Evolutionary conservation across 345 rosid genomes (phyloP), one percentile per base, ranked within the genome.

Genomic region (Reutealis trisperma): DNA sequence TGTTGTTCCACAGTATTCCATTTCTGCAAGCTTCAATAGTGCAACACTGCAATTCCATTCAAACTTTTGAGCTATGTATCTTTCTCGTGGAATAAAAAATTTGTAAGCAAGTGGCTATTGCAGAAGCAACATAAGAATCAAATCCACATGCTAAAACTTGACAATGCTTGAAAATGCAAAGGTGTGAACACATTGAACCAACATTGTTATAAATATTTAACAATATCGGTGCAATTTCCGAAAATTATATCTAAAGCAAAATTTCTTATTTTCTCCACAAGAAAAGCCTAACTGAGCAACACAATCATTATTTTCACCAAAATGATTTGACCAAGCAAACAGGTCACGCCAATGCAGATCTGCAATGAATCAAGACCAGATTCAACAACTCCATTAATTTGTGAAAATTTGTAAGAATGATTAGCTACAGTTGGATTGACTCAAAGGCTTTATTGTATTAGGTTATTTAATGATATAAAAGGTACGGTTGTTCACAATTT

Each of bases 1-100:
- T 51, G 98, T 96, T 61, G 99, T 92, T 54, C 99, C 98, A 78
- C 97, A 92, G 71, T 96, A 94, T 76, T 96, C 92, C 97, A 92
- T 92, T 84, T 90, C 94, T 4, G 97, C 96, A 34, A 96, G 94
- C 84, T 85, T 91, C 79, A 86, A 73, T 73, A 96, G 67, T 54
- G 97, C 97, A 81, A 86, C 90, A 85, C 99, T 92, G 90, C 87
- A 87, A 70, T 81, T 72, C 61, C 76, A 79, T 69, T 64, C 34
- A n/a, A 72, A 67, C 49, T 8, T 77, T 67, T 15, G 44, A 65
- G 75, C 78, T 77, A 75, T 54, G 15, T 15, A 70, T 19, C 13
- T 21, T 37, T 54, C 59, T 12, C 42, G 16, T 49, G 44, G 16
- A 55, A 52, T 12, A 60, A 32, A 32, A 70, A 65, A 19, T 30